Evolutionary conservation across 2,329 filamentous ascomycete genomes (phyloP).

Genomic region (Fusarium zealandicum): DNA sequence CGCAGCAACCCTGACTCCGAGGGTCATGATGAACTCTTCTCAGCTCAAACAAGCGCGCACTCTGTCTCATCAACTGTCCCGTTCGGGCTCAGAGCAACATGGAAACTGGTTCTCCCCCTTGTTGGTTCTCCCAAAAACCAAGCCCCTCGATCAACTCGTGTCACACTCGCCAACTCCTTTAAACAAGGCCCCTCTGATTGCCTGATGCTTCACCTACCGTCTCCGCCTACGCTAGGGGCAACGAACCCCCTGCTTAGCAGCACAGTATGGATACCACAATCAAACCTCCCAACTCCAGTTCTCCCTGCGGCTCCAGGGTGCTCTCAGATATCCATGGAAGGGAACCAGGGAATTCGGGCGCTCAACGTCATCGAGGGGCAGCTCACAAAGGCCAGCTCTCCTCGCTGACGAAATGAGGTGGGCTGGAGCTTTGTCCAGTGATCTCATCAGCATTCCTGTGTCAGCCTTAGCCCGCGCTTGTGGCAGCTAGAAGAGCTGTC

Average conservation of each 20-base stretch:
- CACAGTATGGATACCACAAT: conserved; percentile 22
- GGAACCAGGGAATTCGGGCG: conserved; percentile 11
- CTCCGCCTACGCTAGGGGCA: conserved; percentile 34
- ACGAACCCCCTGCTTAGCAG: conserved; percentile 24
- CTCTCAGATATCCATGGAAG: conserved; percentile 13
- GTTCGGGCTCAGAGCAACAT: conserved; percentile 19
- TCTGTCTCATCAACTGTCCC: conserved; percentile 5
- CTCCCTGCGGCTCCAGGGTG: conserved; percentile 27
- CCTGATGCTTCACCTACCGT: conserved; percentile 31
- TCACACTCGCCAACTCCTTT: conserved; percentile 24
- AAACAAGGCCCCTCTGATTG: conserved; percentile 25
- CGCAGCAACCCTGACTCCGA: conserved; percentile 13
- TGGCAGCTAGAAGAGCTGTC: conserved; percentile 4
- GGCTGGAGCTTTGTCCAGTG: conserved; percentile 17
- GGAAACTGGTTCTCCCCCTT: conserved; percentile 28
- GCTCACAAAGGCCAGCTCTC: neutral
- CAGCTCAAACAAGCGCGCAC: conserved; percentile 8
- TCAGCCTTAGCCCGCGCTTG: conserved; percentile 7
- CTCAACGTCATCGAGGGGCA: conserved; percentile 41
- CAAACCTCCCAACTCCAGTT: conserved; percentile 20
- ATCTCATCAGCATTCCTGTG: conserved; percentile 32
- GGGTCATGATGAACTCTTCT: conserved; percentile 5
- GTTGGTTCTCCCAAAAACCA: neutral
- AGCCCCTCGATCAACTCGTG: conserved; percentile 14
- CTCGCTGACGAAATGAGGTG: conserved; percentile 18